Conservation (phyloP, 1,284 basidiomycete species). For the Trichosporon coremiiforme region DNA sequence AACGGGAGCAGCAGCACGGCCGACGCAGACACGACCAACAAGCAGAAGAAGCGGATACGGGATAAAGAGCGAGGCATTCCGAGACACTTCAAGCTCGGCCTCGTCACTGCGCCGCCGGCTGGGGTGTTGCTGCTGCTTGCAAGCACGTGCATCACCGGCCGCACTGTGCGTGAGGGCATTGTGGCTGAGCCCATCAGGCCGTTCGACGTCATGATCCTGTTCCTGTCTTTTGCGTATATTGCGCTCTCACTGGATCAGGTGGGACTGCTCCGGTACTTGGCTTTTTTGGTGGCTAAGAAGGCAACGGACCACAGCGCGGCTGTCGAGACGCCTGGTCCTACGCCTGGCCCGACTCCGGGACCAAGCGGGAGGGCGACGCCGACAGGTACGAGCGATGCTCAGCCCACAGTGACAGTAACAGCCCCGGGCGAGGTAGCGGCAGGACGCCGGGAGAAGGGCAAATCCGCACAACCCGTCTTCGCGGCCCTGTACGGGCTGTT, state of each 20-base stretch:
- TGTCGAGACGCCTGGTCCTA: background rate
- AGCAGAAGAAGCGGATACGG: background rate
- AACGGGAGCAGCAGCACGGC: background rate
- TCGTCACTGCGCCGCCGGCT: constrained; percentile 73
- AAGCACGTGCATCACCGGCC: constrained; percentile 68
- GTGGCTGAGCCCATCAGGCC: constrained; percentile 72
- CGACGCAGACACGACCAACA: background rate
- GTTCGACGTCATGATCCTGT: constrained; percentile 89
- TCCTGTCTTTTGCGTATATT: constrained; percentile 89
- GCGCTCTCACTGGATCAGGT: constrained; percentile 85
- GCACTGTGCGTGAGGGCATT: constrained; percentile 68
- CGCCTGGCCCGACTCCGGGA: background rate
- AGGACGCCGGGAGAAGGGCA: background rate
- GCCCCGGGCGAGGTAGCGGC: background rate
- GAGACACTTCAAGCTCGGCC: constrained; percentile 63
- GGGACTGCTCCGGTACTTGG: constrained; percentile 80
- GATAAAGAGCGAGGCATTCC: background rate
- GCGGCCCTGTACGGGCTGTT: constrained; percentile 78
- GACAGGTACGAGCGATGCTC: background rate
- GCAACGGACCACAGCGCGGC: constrained; percentile 59
- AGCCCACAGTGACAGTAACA: background rate
- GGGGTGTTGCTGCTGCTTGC: constrained; percentile 78
- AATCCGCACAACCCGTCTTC: constrained; percentile 68
- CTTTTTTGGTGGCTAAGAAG: constrained; percentile 80
- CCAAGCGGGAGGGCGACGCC: background rate